These are phyloP conservation scores for Coelastrella sp. DNA, from an alignment of 139 green algal genomes.

Conservation along the genomic window DNA sequence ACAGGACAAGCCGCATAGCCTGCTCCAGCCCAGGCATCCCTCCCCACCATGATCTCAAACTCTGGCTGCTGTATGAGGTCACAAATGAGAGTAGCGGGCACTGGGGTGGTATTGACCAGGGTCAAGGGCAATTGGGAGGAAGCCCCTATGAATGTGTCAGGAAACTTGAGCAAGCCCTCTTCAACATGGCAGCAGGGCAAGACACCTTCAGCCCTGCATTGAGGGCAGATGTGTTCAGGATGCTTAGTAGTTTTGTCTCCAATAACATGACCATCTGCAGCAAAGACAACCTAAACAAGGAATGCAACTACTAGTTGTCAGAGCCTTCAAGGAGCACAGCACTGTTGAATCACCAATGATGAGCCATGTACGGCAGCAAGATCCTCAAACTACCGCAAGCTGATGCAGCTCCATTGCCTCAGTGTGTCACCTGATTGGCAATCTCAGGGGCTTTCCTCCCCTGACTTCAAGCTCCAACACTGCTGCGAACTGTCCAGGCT, in stretches of 20 bases:
- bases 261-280: too few relatives aligned
- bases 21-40: constrained; percentile 67
- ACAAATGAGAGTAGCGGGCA: constrained; percentile 59
- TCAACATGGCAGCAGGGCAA: constrained; percentile 66
- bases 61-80: constrained; percentile 63
- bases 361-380: too few relatives aligned
- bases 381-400: too few relatives aligned
- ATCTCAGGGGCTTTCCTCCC: constrained; percentile 66
- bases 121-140: constrained; percentile 60
- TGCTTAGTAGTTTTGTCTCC: too few relatives aligned
- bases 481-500: constrained; percentile 49
- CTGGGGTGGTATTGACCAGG: constrained; percentile 69
- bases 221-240: background rate
- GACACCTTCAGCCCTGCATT: constrained; percentile 59
- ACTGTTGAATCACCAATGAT: too few relatives aligned
- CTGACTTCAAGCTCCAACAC: constrained; percentile 66
- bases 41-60: constrained; percentile 65
- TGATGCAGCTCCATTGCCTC: background rate
- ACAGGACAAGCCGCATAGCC: constrained; percentile 76
- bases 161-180: constrained; percentile 29
- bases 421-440: constrained; percentile 60
- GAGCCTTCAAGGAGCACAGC: too few relatives aligned
- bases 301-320: too few relatives aligned
- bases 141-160: constrained; percentile 62
- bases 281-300: too few relatives aligned